Evolutionary conservation across 192 early-diverging fungal genomes (phyloP), one percentile per base, ranked within the genome.

Genomic region (Allomyces macrogynus): DNA sequence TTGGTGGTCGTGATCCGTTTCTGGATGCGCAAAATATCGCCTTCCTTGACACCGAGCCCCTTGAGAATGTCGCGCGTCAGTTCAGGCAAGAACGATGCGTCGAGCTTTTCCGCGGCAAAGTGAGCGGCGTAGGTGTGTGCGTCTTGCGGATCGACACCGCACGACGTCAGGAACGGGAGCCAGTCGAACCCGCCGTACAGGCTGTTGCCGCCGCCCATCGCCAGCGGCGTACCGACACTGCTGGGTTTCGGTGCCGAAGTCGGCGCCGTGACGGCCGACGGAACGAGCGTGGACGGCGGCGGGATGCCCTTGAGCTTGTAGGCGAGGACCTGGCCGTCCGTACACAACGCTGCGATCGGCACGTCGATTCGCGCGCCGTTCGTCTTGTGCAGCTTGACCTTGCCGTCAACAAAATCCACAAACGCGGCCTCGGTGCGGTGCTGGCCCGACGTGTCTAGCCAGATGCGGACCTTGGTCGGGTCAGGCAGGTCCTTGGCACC

Each of bases 361-460:
- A 99, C 95, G 27, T 80, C 86, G 71, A 99, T 97, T 60, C 83
- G 92, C 62, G 92, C 91, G 66, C 91, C 91, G 71, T 99, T 99
- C 5, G 83, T 74, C 71, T 99, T 99, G 74, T 95, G 93, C 61
- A 99, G 72, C 23, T 94, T 87, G 42, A 93, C 84, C 67, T 91
- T 89, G 65, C 87, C 88, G n/a, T 94, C 87, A 24, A 75, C 64
- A 64, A 88, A 81, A 25, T 77, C 72, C 20, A 97, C 43, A 42
- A 87, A 95, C 71, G 90, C 83, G 10, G 95, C 95, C 43, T 97
- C 89, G 3, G 95, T 92, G 60, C 80, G 90, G 77, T 94, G 97
- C 1, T 88, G 75, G 64, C 92, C 94, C 5, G 89, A 82, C 24
- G 86, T 80, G 71, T 99, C 95, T 0, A 88, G 93, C 95, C 95